phyloP scores from a whole-genome alignment of 331 rosid genomes.

The Acacia pycnantha region DNA sequence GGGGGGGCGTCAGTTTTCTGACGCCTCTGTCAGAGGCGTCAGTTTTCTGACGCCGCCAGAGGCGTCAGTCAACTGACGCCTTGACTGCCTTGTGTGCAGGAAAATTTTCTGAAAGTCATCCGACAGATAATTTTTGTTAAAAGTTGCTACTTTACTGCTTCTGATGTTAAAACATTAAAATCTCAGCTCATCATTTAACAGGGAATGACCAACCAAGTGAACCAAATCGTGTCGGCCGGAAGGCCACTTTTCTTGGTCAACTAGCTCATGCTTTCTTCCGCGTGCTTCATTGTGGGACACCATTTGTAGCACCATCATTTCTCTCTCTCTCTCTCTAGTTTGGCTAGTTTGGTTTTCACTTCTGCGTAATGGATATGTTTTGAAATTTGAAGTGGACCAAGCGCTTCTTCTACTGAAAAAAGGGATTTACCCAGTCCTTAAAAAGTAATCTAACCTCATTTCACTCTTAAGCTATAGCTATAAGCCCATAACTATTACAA shows the following conservation, averaged over 20 bases:
- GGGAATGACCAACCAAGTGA: not conserved
- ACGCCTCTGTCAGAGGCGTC: no score
- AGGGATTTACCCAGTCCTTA: constrained; percentile 6
- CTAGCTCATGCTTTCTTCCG: not conserved
- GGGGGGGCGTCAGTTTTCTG: no score
- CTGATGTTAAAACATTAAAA: not conserved
- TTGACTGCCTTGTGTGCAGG: no score
- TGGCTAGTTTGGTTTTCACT: not conserved
- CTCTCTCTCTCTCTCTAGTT: not conserved
- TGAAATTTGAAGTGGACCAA: not conserved
- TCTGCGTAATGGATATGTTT: not conserved
- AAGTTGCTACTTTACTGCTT: no score
- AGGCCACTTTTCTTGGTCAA: not conserved
- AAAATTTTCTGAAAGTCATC: no score
- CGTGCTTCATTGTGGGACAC: constrained; percentile 9
- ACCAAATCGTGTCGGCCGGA: not conserved
- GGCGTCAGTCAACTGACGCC: no score
- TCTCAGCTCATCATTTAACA: not conserved
- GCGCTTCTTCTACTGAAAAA: constrained; percentile 20
- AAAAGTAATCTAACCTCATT: not conserved
- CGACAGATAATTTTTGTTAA: no score
- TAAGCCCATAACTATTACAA: not conserved
- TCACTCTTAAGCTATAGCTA: not conserved
- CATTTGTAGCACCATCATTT: not conserved
- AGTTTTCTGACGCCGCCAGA: no score